Percentiles rank a stretch among this genome's conserved stretches.
Evolutionary conservation across 495 filamentous ascomycete species (phyloP).

Genomic region (Terfezia claveryi): DNA sequence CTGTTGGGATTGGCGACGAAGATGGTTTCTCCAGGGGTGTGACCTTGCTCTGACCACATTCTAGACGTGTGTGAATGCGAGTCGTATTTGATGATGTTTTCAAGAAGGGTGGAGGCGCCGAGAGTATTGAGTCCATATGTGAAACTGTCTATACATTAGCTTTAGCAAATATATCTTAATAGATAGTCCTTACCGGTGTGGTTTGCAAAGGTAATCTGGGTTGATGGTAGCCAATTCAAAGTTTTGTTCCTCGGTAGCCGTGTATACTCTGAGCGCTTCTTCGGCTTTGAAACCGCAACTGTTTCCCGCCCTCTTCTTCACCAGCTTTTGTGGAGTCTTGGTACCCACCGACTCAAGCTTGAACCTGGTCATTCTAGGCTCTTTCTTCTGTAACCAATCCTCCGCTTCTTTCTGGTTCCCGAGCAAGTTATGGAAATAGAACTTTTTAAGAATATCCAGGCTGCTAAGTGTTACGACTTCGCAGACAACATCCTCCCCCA

Average conservation of each 20-base stretch:
- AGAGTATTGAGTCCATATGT: conserved; percentile 37
- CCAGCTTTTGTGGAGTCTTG: too few species aligned
- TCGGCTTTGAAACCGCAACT: too few species aligned
- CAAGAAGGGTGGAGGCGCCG: conserved; percentile 38
- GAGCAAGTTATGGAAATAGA: conserved; percentile 17
- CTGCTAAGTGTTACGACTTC: conserved; percentile 26
- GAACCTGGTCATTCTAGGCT: too few species aligned
- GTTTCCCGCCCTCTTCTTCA: too few species aligned
- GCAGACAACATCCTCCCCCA: conserved; percentile 11
- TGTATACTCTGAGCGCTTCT: conserved; percentile 4
- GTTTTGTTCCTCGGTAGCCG: conserved; percentile 5
- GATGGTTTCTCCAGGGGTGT: conserved; percentile 53
- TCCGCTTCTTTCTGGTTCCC: neutral
- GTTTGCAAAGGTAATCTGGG: conserved; percentile 28
- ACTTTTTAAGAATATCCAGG: conserved; percentile 29
- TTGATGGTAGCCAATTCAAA: conserved; percentile 50
- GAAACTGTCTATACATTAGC: conserved; percentile 21
- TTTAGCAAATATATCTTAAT: too few species aligned
- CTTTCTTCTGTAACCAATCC: too few species aligned
- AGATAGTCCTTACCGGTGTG: conserved; percentile 23
- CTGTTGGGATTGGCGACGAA: conserved; percentile 35
- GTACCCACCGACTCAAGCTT: too few species aligned
- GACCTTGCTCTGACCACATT: conserved; percentile 36
- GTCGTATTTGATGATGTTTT: conserved; percentile 50
- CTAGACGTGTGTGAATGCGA: conserved; percentile 26